Conservation (phyloP, 495 filamentous ascomycete genomes). For the Neurospora sp. region DNA sequence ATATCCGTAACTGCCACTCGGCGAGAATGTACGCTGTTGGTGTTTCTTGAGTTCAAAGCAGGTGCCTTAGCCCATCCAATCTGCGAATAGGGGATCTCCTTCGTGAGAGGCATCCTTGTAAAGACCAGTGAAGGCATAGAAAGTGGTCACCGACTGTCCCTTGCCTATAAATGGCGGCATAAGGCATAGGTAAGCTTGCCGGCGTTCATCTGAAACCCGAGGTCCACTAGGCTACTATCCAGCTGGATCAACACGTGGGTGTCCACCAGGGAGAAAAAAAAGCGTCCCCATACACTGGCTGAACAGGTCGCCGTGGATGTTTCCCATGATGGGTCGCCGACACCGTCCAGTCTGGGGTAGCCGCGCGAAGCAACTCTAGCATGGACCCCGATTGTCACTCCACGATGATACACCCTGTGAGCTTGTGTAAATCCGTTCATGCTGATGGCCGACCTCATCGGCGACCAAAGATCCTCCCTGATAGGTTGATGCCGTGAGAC, state of each 20-base stretch:
- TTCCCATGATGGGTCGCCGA: background rate
- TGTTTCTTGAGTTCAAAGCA: background rate
- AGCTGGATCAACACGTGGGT: background rate
- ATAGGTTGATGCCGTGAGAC: background rate
- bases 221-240: background rate
- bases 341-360: background rate
- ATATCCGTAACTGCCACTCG: background rate
- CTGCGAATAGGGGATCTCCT: background rate
- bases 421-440: background rate
- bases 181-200: background rate
- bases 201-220: background rate
- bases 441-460: background rate
- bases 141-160: background rate
- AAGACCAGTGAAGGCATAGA: background rate
- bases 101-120: background rate
- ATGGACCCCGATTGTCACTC: background rate
- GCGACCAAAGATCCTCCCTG: background rate
- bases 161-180: background rate
- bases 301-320: background rate
- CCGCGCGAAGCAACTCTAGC: background rate
- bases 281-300: background rate
- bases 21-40: background rate
- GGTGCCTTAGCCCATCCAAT: background rate
- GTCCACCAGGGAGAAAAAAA: background rate
- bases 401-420: background rate